Evolutionary conservation across 2,329 filamentous ascomycete genomes (phyloP).

Genomic region (Passalora sequoiae): DNA sequence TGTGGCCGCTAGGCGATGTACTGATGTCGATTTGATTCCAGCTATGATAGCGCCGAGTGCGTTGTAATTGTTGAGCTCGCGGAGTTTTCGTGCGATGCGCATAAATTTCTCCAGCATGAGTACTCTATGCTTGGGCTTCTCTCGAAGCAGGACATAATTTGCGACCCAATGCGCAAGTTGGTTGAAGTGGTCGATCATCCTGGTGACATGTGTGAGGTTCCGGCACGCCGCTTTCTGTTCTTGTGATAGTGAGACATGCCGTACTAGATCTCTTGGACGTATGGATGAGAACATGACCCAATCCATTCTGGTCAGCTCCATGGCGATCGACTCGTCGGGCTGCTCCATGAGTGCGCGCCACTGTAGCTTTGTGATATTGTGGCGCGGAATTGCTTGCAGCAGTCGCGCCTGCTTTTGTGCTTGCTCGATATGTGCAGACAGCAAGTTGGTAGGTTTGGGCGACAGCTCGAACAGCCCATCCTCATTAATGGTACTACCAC

Average conservation of each 20-base stretch:
- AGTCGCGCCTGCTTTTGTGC: conserved; percentile 73
- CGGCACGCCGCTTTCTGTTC: conserved; percentile 54
- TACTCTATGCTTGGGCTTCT: conserved; percentile 93
- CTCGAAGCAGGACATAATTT: conserved; percentile 64
- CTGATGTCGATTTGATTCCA: conserved; percentile 80
- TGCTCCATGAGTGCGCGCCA: conserved; percentile 89
- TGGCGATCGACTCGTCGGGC: conserved; percentile 76
- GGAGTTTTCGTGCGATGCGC: conserved; percentile 75
- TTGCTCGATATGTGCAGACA: conserved; percentile 64
- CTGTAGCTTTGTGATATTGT: conserved; percentile 73
- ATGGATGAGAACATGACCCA: conserved; percentile 98
- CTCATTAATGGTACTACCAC: conserved; percentile 27
- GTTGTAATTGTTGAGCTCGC: conserved; percentile 95
- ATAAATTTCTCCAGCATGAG: conserved; percentile 94
- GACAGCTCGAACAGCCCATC: conserved; percentile 30
- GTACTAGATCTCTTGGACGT: conserved; percentile 83
- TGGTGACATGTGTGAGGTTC: conserved; percentile 79
- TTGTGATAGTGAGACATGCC: conserved; percentile 68
- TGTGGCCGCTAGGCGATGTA: conserved; percentile 78
- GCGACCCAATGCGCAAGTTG: conserved; percentile 54
- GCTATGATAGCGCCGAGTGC: conserved; percentile 89
- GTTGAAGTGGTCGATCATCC: conserved; percentile 81
- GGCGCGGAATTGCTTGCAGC: conserved; percentile 63
- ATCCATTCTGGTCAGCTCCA: conserved; percentile 90
- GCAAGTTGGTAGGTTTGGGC: conserved; percentile 36